Percentiles rank a stretch among this genome's conserved stretches.
phyloP scores from a whole-genome alignment of 2,329 filamentous ascomycete species.

The Nannizziopsis barbatae region DNA sequence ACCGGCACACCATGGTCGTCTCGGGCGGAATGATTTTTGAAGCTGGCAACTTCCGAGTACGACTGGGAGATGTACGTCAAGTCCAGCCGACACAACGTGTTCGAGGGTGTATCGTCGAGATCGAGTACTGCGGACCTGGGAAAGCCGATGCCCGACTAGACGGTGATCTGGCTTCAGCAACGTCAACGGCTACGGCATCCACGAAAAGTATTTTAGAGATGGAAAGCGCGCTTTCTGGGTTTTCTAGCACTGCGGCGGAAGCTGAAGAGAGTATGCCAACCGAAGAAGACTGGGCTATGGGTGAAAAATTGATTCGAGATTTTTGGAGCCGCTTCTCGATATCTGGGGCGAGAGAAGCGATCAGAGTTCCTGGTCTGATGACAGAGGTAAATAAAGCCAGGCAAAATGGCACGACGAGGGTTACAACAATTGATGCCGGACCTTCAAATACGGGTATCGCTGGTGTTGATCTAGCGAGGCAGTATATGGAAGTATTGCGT shows the following conservation, averaged over 20 bases:
- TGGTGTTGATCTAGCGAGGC: slow-evolving; percentile 33
- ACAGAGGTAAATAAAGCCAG: slow-evolving; percentile 27
- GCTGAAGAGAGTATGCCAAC: slow-evolving; percentile 14
- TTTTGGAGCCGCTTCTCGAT: slow-evolving; percentile 33
- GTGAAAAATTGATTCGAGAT: slow-evolving; percentile 31
- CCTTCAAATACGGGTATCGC: slow-evolving; percentile 18
- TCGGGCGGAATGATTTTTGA: slow-evolving; percentile 30
- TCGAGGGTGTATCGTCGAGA: slow-evolving; percentile 36
- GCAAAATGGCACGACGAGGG: slow-evolving; percentile 8
- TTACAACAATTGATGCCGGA: slow-evolving; percentile 17
- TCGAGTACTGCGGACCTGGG: slow-evolving; percentile 32
- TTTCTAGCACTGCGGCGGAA: not conserved
- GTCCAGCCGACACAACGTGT: slow-evolving; percentile 27
- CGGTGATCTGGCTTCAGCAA: not conserved
- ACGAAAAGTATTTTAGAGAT: not conserved
- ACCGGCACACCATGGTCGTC: slow-evolving; percentile 31
- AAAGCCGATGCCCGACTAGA: not conserved
- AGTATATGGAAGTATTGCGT: slow-evolving; percentile 37
- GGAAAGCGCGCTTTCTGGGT: not conserved
- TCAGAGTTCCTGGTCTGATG: slow-evolving; percentile 32
- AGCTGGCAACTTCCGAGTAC: slow-evolving; percentile 34
- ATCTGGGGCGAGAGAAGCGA: slow-evolving; percentile 31
- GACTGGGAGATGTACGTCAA: slow-evolving; percentile 35
- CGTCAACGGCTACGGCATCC: not conserved
- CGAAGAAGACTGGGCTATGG: slow-evolving; percentile 30